phyloP scores from a whole-genome alignment of 2,329 filamentous ascomycete genomes.

The Chaetomium sp. region DNA sequence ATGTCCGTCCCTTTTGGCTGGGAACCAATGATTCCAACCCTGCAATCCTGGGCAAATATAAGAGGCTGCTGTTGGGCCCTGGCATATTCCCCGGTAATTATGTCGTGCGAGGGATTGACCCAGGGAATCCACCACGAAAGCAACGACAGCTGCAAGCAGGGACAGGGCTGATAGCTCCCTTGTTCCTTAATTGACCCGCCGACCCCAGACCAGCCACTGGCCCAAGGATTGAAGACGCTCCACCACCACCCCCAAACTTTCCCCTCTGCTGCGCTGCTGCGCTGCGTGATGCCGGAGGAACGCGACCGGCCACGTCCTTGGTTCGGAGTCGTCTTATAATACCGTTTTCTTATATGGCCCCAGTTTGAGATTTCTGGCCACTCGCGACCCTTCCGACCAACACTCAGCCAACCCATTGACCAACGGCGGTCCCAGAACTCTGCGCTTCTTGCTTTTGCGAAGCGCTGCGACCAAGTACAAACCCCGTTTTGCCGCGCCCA shows the following conservation, averaged over 20 bases:
- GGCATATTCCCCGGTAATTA: slow-evolving; percentile 24
- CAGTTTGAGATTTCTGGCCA: slow-evolving; percentile 17
- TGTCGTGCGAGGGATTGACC: slow-evolving; percentile 18
- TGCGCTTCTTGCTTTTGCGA: not conserved
- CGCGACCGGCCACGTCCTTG: slow-evolving; percentile 6
- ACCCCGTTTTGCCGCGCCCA: slow-evolving; percentile 8
- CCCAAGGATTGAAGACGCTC: slow-evolving; percentile 18
- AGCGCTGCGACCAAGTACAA: slow-evolving; percentile 7
- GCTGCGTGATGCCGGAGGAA: slow-evolving; percentile 21
- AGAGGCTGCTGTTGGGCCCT: slow-evolving; percentile 20
- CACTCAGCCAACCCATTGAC: not conserved
- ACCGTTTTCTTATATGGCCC: slow-evolving; percentile 16
- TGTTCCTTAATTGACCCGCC: slow-evolving; percentile 22
- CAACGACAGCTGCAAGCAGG: slow-evolving; percentile 31
- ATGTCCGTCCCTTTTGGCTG: not conserved
- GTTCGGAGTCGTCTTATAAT: slow-evolving; percentile 12
- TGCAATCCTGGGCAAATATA: slow-evolving; percentile 19
- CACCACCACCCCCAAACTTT: not conserved
- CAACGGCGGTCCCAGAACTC: not conserved
- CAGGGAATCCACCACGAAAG: slow-evolving; percentile 32
- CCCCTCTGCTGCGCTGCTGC: not conserved
- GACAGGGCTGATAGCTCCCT: slow-evolving; percentile 29
- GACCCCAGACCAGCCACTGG: slow-evolving; percentile 22
- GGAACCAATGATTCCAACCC: slow-evolving; percentile 12
- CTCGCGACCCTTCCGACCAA: not conserved